phyloP scores from a whole-genome alignment of 768 basidiomycete genomes.

The Rubroboletus satanas region DNA sequence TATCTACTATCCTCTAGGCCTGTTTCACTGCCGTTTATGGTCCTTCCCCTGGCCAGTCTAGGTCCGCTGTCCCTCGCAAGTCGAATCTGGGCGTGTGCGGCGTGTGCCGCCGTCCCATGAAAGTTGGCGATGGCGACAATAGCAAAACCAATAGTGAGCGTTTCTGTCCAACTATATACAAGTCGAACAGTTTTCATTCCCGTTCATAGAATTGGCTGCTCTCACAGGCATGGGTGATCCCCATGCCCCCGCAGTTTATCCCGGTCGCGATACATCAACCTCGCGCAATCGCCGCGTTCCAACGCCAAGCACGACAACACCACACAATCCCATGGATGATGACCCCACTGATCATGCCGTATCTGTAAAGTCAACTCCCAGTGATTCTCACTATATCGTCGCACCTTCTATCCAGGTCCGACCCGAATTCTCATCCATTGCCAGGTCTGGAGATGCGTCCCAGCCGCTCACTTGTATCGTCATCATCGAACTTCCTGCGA shows the following conservation, averaged over 20 bases:
- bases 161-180: background rate
- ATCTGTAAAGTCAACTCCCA: conserved; percentile 46
- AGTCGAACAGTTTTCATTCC: conserved; percentile 3
- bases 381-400: conserved; percentile 68
- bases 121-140: conserved; percentile 82
- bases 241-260: conserved; percentile 51
- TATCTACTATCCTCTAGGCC: conserved; percentile 48
- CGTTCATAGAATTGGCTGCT: conserved; percentile 76
- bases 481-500: conserved; percentile 85
- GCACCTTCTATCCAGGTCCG: conserved; percentile 92
- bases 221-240: conserved; percentile 85
- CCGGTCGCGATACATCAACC: conserved; percentile 57
- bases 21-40: conserved; percentile 98
- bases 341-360: conserved; percentile 70
- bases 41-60: conserved; percentile 62
- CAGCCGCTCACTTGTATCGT: conserved; percentile 94
- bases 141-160: conserved; percentile 82
- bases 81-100: conserved; percentile 92
- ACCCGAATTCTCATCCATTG: conserved; percentile 83
- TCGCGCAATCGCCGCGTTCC: conserved; percentile 33
- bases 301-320: conserved; percentile 21
- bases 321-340: conserved; percentile 74
- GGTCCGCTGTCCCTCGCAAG: conserved; percentile 56
- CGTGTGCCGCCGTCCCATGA: conserved; percentile 96
- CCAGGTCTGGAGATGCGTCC: conserved; percentile 61